phyloP scores from a whole-genome alignment of 257 asterid species.

The Fraxinus cuspidata region DNA sequence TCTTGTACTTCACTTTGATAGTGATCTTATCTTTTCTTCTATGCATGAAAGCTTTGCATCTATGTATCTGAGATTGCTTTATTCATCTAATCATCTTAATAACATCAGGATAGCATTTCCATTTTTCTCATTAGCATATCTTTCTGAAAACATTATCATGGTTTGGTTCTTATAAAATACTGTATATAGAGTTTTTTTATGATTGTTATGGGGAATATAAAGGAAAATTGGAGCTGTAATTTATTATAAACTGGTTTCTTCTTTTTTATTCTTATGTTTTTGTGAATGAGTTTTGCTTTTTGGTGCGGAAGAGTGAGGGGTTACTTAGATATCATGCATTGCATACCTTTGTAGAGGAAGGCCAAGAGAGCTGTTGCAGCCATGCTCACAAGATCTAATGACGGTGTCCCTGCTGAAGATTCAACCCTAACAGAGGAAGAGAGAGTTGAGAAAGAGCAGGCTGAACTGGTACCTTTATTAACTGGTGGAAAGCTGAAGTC shows the following conservation, averaged over 20 bases:
- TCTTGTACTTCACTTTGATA: not conserved
- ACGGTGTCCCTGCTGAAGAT: constrained; percentile 64
- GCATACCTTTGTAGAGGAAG: constrained; percentile 46
- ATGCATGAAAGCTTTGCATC: not conserved
- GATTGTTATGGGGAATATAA: not conserved
- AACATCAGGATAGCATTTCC: not conserved
- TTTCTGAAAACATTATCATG: not conserved
- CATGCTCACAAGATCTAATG: constrained; percentile 81
- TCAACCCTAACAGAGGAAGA: constrained; percentile 67
- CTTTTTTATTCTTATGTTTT: not conserved
- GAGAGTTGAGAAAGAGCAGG: constrained; percentile 80
- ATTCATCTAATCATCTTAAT: not conserved
- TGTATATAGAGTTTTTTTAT: not conserved
- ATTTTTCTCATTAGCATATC: not conserved
- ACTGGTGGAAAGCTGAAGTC: constrained; percentile 95
- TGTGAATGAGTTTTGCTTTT: not conserved
- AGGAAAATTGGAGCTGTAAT: not conserved
- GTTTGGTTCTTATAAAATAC: not conserved
- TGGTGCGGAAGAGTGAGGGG: not conserved
- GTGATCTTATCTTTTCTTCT: not conserved
- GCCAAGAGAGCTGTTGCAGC: constrained; percentile 97
- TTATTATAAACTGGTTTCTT: not conserved
- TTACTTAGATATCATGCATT: not conserved
- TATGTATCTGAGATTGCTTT: not conserved
- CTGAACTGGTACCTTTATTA: constrained; percentile 78